These are phyloP conservation scores for Cladosporium sp. DNA, from an alignment of 2,329 filamentous ascomycete species.

Conservation along the genomic window DNA sequence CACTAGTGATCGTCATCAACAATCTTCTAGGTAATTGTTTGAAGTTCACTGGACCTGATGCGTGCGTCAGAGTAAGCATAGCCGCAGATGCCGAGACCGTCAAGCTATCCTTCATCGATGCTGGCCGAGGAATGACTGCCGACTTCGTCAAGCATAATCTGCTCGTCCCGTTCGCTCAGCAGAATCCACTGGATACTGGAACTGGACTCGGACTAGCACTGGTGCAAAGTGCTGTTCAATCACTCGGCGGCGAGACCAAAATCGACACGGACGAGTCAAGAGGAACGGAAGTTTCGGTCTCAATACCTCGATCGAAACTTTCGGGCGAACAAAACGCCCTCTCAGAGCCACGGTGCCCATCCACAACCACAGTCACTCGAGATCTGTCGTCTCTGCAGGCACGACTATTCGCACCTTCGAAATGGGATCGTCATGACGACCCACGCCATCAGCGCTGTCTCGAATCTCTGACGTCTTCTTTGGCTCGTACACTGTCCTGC, in stretches of 20 bases:
- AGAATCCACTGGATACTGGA: conserved; percentile 55
- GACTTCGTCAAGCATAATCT: conserved; percentile 57
- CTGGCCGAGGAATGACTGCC: conserved; percentile 59
- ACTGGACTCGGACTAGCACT: conserved; percentile 61
- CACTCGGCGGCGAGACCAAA: conserved; percentile 52
- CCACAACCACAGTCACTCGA: neutral
- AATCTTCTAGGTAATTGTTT: conserved; percentile 36
- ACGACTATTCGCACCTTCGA: conserved; percentile 1
- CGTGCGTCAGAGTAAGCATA: conserved; percentile 33
- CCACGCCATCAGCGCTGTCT: conserved; percentile 6
- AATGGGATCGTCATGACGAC: neutral
- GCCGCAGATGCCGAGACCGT: conserved; percentile 20
- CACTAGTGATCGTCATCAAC: conserved; percentile 6
- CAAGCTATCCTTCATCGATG: conserved; percentile 49
- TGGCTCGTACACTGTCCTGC: conserved; percentile 5
- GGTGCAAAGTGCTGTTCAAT: conserved; percentile 53
- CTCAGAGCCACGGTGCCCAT: too few species aligned
- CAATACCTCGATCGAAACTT: neutral
- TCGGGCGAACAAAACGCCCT: neutral
- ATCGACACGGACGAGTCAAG: conserved; percentile 16
- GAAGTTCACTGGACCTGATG: conserved; percentile 37
- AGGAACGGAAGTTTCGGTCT: conserved; percentile 16
- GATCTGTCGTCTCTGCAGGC: conserved; percentile 19
- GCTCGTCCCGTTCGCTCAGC: conserved; percentile 60
- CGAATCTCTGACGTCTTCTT: neutral